phyloP scores from a whole-genome alignment of 345 rosid species.

The Eucalyptus viminalis region DNA sequence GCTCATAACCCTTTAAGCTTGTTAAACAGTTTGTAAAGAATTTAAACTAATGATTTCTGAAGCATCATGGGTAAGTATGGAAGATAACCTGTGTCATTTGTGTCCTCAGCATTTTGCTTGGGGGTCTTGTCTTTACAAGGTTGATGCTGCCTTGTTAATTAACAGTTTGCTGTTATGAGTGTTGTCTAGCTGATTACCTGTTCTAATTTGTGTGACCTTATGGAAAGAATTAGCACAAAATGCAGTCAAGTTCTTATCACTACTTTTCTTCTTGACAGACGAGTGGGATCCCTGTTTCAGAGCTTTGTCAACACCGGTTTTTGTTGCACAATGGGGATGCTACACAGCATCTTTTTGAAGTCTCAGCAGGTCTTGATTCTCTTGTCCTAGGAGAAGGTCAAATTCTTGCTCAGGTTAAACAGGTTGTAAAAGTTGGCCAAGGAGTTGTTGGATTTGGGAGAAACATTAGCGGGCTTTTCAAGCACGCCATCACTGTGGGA shows the following conservation, averaged over 20 bases:
- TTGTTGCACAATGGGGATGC: conserved; percentile 34
- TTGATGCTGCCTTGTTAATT: background rate
- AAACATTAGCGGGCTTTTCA: conserved; percentile 35
- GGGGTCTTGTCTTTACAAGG: background rate
- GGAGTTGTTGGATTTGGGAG: conserved; percentile 41
- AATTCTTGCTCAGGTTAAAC: conserved; percentile 45
- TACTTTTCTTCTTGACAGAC: conserved; percentile 9
- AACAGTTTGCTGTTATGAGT: background rate
- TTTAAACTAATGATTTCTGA: background rate
- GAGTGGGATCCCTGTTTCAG: conserved; percentile 32
- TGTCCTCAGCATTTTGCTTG: background rate
- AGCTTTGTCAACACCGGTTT: conserved; percentile 33
- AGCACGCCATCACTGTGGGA: conserved; percentile 34
- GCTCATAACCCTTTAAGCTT: background rate
- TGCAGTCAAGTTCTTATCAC: background rate
- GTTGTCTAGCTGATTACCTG: background rate
- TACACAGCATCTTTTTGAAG: conserved; percentile 38
- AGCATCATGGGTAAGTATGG: background rate
- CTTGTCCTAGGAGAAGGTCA: conserved; percentile 42
- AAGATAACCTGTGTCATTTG: background rate
- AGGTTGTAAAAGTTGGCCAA: conserved; percentile 39
- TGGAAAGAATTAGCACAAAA: background rate
- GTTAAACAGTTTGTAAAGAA: background rate
- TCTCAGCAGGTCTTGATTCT: conserved; percentile 43
- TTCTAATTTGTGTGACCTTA: background rate